A percentile compares a stretch with the other conserved stretches of the same genome.
phyloP scores from a whole-genome alignment of 1,139 yeast species.

The Ogataea hybrid region DNA sequence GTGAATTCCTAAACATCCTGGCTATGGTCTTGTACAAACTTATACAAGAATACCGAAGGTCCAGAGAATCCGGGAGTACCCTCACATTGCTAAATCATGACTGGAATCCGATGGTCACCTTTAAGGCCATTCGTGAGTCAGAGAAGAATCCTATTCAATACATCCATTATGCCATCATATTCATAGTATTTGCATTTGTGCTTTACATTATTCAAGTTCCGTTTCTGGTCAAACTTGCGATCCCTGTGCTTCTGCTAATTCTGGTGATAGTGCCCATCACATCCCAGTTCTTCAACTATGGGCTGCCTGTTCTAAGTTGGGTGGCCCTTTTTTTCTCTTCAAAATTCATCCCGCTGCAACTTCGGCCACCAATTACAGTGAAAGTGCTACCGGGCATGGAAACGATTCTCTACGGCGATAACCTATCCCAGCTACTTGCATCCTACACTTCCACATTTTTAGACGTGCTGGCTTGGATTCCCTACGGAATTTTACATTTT shows the following conservation, averaged over 20 bases:
- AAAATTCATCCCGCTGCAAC: conserved; percentile 68
- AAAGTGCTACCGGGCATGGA: conserved; percentile 90
- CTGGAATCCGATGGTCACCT: conserved; percentile 12
- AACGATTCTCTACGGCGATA: conserved; percentile 88
- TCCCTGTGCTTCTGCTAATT: conserved; percentile 25
- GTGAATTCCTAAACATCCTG: conserved; percentile 1
- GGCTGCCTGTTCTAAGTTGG: conserved; percentile 86
- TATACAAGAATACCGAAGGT: conserved; percentile 13
- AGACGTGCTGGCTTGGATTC: conserved; percentile 89
- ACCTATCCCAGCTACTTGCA: conserved; percentile 79
- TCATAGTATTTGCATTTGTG: conserved; percentile 38
- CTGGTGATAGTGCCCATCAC: conserved; percentile 71
- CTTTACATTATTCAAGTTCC: conserved; percentile 14
- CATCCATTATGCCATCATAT: conserved; percentile 51
- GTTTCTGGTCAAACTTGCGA: conserved; percentile 6
- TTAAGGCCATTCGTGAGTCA: conserved; percentile 5
- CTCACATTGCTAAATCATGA: conserved; percentile 13
- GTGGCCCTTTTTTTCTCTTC: conserved; percentile 77
- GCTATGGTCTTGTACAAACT: conserved; percentile 10
- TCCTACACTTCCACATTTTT: conserved; percentile 61
- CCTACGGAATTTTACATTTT: conserved; percentile 88
- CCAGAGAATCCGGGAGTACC: conserved; percentile 10
- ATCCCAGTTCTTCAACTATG: conserved; percentile 79
- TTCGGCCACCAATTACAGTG: conserved; percentile 87
- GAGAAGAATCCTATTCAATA: conserved; percentile 16